These are phyloP conservation scores for Calvatia gigantea DNA, from an alignment of 768 basidiomycete species.

Conservation along the genomic window DNA sequence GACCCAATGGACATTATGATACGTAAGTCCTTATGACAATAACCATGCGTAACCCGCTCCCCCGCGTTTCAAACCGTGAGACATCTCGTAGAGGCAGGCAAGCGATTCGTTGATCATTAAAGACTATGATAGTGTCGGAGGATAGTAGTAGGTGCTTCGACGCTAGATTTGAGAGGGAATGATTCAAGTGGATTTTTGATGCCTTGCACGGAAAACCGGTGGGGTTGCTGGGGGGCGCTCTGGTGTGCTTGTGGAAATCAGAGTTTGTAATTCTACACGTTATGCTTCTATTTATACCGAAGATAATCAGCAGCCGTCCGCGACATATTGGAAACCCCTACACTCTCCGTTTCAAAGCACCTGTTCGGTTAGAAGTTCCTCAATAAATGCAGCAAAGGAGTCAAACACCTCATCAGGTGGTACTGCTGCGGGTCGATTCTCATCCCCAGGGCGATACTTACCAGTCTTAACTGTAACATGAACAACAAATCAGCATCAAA, in stretches of 20 bases:
- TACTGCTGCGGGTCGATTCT: constrained; percentile 30
- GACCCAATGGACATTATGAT: not conserved
- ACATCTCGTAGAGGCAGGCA: not conserved
- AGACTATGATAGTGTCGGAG: not conserved
- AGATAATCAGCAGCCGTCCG: not conserved
- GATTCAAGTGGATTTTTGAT: not conserved
- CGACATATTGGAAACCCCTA: not conserved
- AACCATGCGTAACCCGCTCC: not conserved
- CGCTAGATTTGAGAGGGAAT: not conserved
- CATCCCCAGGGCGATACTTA: constrained; percentile 64
- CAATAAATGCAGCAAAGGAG: constrained; percentile 52
- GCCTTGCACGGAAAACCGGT: not conserved
- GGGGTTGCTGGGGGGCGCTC: not conserved
- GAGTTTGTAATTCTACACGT: not conserved
- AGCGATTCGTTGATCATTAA: not conserved
- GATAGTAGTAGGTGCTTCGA: not conserved
- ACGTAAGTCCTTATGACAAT: not conserved
- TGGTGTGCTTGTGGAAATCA: not conserved
- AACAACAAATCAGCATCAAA: constrained; percentile 6
- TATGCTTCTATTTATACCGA: not conserved
- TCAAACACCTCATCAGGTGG: constrained; percentile 53
- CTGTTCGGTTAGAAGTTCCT: constrained; percentile 30
- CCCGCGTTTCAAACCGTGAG: constrained; percentile 5
- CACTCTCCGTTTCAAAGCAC: not conserved
- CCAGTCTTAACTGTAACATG: constrained; percentile 55